Base-by-base conservation (phyloP, 1,284 basidiomycete species). In the Ganoderma sinense region DNA sequence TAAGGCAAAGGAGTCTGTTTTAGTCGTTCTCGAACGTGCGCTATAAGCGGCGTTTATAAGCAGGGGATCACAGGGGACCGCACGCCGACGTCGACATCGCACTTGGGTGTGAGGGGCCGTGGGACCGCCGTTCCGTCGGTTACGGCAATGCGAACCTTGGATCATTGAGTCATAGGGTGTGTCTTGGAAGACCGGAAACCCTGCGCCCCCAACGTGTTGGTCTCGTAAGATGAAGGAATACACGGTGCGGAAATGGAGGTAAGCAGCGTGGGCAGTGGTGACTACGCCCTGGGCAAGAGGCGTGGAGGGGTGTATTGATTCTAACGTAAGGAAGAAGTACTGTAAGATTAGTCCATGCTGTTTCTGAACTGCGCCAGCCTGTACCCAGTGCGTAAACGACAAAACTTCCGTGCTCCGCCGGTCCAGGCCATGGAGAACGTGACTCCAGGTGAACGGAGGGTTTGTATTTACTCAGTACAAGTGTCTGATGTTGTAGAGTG, bases 61-160 rank as follows among this genome's bases (percentile, higher is more conserved):
- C 43, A 48, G 26, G 41, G 43, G 40, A 20, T 39, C 33, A 39
- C 56, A 39, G 31, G 56, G 18, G 29, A 29, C 53, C 48, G 20
- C 48, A 56, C 53, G 33, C 14, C 33, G 56, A 59, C 56, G 56
- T 39, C 56, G 56, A 59, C 11, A n/a, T 59, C 56, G n/a, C 29
- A n/a, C 56, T 39, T 33, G 31, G 18, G 62, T 40, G 31, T 45
- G 66, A 59, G 41, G 53, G 63, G 51, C 8, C 40, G 55, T 68
- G 63, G 67, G 53, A 56, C 26, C 8, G 26, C 16, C 5, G 53
- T 56, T 33, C 16, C 62, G 45, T 64, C 31, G 59, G 26, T 64
- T 64, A 68, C 67, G 67, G 67, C 55, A 64, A 61, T 20, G 43
- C 36, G 66, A 48, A 45, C 14, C 48, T 55, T 26, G 53, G 53